Evolutionary conservation across 768 basidiomycete genomes (phyloP), one percentile per base, ranked within the genome.

Genomic region (Obba rivulosa): DNA sequence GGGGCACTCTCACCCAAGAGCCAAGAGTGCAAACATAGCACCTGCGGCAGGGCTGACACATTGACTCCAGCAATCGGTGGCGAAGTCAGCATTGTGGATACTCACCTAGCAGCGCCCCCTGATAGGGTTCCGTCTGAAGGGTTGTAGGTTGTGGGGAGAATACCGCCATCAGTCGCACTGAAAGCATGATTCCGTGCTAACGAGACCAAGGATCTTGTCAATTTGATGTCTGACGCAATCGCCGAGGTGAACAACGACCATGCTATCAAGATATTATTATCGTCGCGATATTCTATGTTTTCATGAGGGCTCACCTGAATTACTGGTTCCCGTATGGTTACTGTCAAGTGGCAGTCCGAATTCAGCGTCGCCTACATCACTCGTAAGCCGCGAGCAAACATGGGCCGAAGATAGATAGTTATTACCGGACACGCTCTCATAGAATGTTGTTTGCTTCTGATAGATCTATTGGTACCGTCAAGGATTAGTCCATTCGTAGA

Each of bases 201-300:
- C 28, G 28, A 7, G 7, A 13, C 13, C 5, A 31, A 13, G 7
- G 34, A 8, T 21, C 42, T 23, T 7, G 40, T 40, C 28, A 49
- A 21, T 5, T 21, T 49, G 2, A 34, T 14, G 25, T 49, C 42
- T 9, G 41, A 31, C 28, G 28, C 44, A 22, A 40, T 34, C 3
- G 48, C 48, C 9, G 41, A 40, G 7, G 48, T 43, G 35, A 49
- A 49, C 3, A 34, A 34, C 21, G 36, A 18, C 48, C 48, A 49
- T 8, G 48, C 48, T 49, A 21, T 7, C 10, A 8, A 46, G 7
- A 8, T 2, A 21, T 17, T 3, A 35, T 21, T 31, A 14, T 31
- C 37, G 31, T n/a, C 7, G 37, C 10, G 2, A 41, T 9, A 28
- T 11, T 40, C 38, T 25, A 20, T 20, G 22, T 4, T 5, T 5